Percentiles rank a stretch among this genome's conserved stretches.
Evolutionary conservation across 306 rosid genomes (phyloP).

Genomic region (Cicer arietinum): DNA sequence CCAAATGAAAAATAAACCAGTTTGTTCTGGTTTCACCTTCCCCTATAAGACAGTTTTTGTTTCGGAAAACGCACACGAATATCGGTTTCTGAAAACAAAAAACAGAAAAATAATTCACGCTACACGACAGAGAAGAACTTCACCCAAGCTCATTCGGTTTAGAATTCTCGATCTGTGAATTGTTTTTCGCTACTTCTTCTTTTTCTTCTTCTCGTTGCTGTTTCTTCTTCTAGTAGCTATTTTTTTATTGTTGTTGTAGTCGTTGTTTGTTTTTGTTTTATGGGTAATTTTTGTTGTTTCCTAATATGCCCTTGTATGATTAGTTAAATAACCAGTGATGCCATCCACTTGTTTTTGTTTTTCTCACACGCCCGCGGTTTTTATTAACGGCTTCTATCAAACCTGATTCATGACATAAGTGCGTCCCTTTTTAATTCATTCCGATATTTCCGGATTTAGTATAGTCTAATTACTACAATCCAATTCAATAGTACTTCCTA

Average conservation of each 20-base stretch:
- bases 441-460: neutral
- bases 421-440: neutral
- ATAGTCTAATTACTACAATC: neutral
- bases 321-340: constrained; percentile 13
- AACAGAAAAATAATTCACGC: neutral
- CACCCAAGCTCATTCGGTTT: neutral
- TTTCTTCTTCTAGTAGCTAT: neutral
- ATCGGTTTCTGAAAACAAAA: neutral
- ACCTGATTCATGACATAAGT: constrained; percentile 4
- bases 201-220: neutral
- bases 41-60: neutral
- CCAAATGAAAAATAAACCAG: neutral
- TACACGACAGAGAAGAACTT: constrained; percentile 1
- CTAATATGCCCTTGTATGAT: constrained; percentile 24
- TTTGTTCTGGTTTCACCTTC: neutral
- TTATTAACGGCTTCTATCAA: constrained; percentile 29
- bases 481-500: too few species aligned
- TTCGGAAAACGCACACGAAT: neutral
- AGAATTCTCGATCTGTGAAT: constrained; percentile 38
- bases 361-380: constrained; percentile 38
- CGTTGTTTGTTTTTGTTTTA: constrained; percentile 36
- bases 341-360: neutral
- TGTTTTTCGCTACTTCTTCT: neutral
- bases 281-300: constrained; percentile 21
- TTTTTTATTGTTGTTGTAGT: neutral